Evolutionary conservation across 768 basidiomycete species (phyloP).

Genomic region (Tricholoma furcatifolium): DNA sequence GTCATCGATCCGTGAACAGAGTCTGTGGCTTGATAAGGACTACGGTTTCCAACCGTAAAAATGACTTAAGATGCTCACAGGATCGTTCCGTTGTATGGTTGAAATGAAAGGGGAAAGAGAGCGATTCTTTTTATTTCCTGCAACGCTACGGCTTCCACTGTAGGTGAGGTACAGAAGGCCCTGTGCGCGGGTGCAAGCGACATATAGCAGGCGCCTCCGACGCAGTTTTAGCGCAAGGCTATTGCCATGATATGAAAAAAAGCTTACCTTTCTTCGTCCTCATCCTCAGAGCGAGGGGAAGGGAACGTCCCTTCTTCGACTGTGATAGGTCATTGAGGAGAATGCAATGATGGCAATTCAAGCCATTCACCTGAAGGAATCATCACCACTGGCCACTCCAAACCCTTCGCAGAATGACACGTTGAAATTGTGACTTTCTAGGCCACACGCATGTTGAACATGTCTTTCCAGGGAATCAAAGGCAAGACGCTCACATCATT

Average conservation of each 20-base stretch:
- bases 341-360: not conserved
- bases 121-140: slow-evolving; percentile 40
- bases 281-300: slow-evolving; percentile 68
- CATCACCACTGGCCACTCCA: slow-evolving; percentile 92
- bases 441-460: not conserved
- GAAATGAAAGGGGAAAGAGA: slow-evolving; percentile 59
- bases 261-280: slow-evolving; percentile 76
- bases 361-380: slow-evolving; percentile 57
- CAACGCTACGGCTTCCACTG: slow-evolving; percentile 7
- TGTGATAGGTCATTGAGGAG: slow-evolving; percentile 23
- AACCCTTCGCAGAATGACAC: slow-evolving; percentile 86
- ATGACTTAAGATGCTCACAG: slow-evolving; percentile 31
- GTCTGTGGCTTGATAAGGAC: slow-evolving; percentile 19
- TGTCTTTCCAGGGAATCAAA: not conserved
- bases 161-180: slow-evolving; percentile 32
- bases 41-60: not conserved
- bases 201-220: slow-evolving; percentile 76
- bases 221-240: not conserved
- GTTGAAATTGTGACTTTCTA: slow-evolving; percentile 45
- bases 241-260: not conserved
- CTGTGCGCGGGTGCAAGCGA: slow-evolving; percentile 87
- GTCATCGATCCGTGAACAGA: slow-evolving; percentile 43
- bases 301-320: slow-evolving; percentile 78
- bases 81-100: slow-evolving; percentile 36
- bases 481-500: slow-evolving; percentile 11